Percentiles rank a stretch among this genome's conserved stretches.
These are phyloP conservation scores for Wickerhamomyces strasburgensis DNA, from an alignment of 805 yeast species.

Conservation along the genomic window DNA sequence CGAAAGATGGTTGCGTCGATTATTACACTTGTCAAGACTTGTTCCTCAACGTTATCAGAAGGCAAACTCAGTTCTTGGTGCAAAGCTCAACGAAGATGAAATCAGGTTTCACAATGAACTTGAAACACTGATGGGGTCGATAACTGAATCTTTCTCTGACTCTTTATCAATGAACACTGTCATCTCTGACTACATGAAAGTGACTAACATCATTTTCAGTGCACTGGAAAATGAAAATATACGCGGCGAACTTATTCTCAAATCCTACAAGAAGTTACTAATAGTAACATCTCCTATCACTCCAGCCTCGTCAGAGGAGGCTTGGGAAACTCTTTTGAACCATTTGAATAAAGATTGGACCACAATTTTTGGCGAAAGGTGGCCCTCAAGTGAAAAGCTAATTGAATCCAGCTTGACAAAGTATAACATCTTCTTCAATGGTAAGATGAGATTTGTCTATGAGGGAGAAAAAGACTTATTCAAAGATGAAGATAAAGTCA, in stretches of 20 bases:
- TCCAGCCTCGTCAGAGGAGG: conserved; percentile 80
- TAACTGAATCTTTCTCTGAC: conserved; percentile 55
- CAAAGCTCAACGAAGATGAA: conserved; percentile 37
- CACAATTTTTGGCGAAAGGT: conserved; percentile 52
- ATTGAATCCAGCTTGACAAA: conserved; percentile 33
- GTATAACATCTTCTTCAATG: conserved; percentile 68
- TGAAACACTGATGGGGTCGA: conserved; percentile 40
- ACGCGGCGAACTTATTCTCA: conserved; percentile 37
- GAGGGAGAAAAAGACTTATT: conserved; percentile 33
- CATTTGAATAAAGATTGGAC: conserved; percentile 31
- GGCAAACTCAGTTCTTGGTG: neutral
- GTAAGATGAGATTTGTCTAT: conserved; percentile 54
- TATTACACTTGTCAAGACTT: conserved; percentile 30
- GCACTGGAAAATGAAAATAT: conserved; percentile 35
- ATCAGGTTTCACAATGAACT: conserved; percentile 52
- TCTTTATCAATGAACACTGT: conserved; percentile 74
- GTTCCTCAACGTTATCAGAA: conserved; percentile 10
- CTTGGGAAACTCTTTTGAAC: conserved; percentile 49
- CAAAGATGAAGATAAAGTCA: conserved; percentile 33
- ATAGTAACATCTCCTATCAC: conserved; percentile 73
- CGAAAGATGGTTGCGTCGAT: conserved; percentile 76
- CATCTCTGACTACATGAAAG: conserved; percentile 85
- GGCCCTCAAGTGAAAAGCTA: conserved; percentile 52
- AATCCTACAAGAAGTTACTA: conserved; percentile 49
- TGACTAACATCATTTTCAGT: conserved; percentile 47